Conservation (phyloP, 1,139 yeast species). For the Hansenula anomala region DNA sequence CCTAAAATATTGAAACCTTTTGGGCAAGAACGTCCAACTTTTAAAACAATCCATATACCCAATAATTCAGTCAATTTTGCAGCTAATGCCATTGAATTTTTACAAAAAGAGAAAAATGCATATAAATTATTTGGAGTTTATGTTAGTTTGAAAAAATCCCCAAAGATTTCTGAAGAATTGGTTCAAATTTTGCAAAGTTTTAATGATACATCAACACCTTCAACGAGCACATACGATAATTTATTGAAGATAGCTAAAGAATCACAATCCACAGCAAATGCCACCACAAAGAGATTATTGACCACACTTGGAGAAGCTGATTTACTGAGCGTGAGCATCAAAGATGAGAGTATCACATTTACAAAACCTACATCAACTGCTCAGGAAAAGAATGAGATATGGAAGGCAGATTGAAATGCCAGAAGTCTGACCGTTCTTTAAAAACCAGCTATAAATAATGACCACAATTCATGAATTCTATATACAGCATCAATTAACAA, state of each 20-base stretch:
- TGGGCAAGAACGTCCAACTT: no score
- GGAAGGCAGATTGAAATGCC: no score
- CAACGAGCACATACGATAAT: constrained; percentile 3
- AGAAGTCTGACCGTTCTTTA: no score
- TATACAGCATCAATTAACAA: no score
- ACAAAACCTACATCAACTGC: no score
- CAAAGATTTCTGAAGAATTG: not conserved
- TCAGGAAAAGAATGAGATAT: no score
- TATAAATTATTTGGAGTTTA: constrained; percentile 1
- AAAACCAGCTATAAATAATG: no score
- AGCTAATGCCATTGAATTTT: not conserved
- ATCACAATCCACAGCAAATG: not conserved
- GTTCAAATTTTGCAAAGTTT: not conserved
- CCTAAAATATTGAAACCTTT: no score
- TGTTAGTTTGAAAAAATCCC: not conserved
- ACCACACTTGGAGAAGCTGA: constrained; percentile 2
- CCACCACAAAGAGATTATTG: not conserved
- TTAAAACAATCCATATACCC: not conserved
- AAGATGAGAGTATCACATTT: not conserved
- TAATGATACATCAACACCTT: not conserved
- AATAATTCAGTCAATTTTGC: not conserved
- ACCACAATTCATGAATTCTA: no score
- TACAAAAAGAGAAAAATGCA: not conserved
- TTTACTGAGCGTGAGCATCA: not conserved
- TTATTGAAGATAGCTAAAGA: constrained; percentile 3